These are phyloP conservation scores for Emergomyces pasteurianus DNA, from an alignment of 2,329 filamentous ascomycete species.

Conservation along the genomic window DNA sequence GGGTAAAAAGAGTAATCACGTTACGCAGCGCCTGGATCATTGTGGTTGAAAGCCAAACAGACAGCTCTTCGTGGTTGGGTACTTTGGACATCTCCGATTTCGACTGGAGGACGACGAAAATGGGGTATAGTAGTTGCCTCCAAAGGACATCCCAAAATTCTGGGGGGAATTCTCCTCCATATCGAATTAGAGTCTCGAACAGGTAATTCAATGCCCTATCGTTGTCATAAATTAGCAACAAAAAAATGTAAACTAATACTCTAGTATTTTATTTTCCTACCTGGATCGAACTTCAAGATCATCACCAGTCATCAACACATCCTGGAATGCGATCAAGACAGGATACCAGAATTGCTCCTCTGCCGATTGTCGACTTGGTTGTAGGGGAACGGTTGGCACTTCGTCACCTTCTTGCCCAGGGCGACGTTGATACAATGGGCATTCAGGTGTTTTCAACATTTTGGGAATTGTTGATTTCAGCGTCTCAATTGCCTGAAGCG, in stretches of 20 bases:
- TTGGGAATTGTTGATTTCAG: conserved; percentile 86
- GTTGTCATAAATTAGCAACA: conserved; percentile 3
- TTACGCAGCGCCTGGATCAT: conserved; percentile 98
- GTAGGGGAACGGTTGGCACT: conserved; percentile 32
- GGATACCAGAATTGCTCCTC: conserved; percentile 99
- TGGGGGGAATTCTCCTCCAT: conserved; percentile 79
- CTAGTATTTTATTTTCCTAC: conserved; percentile 18
- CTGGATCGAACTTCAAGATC: conserved; percentile 84
- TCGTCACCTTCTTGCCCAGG: conserved; percentile 28
- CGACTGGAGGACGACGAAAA: conserved; percentile 95
- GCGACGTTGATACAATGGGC: conserved; percentile 63
- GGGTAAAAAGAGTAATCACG: conserved; percentile 97
- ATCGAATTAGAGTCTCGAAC: conserved; percentile 82
- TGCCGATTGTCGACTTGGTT: conserved; percentile 67
- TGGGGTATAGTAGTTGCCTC: conserved; percentile 92
- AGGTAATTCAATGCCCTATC: conserved; percentile 75
- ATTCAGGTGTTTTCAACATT: conserved; percentile 93
- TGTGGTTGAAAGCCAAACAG: conserved; percentile 96
- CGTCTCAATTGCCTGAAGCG: conserved; percentile 85
- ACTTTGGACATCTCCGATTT: conserved; percentile 95
- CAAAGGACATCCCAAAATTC: conserved; percentile 99
- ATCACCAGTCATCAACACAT: conserved; percentile 97
- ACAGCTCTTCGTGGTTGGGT: conserved; percentile 89
- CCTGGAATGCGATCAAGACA: conserved; percentile 94
- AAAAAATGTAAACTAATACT: neutral